phyloP scores from a whole-genome alignment of 371 early-diverging fungal species.

The Saksenaea vasiformis region DNA sequence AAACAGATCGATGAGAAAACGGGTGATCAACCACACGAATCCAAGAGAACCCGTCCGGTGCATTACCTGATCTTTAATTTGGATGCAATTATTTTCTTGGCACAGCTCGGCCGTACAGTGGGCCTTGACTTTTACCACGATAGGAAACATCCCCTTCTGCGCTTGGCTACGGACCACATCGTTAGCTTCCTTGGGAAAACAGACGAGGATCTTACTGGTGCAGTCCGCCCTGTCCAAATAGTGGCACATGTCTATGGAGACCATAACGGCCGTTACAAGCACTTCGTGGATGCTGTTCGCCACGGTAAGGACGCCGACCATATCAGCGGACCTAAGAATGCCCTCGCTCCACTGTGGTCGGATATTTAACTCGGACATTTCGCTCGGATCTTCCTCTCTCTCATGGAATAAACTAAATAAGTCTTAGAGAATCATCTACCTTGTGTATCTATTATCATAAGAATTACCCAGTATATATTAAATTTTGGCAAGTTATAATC shows the following conservation, averaged over 20 bases:
- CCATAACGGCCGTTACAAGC: conserved; percentile 11
- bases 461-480: too few species aligned
- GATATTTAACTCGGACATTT: too few species aligned
- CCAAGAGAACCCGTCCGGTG: conserved; percentile 31
- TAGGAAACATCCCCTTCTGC: conserved; percentile 10
- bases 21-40: conserved; percentile 45
- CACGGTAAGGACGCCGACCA: conserved; percentile 23
- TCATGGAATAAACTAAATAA: too few species aligned
- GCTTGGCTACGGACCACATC: conserved; percentile 28
- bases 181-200: conserved; percentile 8
- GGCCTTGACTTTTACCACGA: conserved; percentile 15
- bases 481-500: too few species aligned
- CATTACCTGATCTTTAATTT: conserved; percentile 49
- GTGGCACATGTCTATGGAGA: conserved; percentile 9
- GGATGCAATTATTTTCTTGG: conserved; percentile 33
- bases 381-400: too few species aligned
- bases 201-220: conserved; percentile 33
- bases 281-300: conserved; percentile 20
- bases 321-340: conserved; percentile 34
- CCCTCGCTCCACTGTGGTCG: conserved; percentile 28
- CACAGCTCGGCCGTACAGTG: conserved; percentile 15
- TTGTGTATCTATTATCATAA: too few species aligned
- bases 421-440: too few species aligned
- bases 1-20: conserved; percentile 29
- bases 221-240: conserved; percentile 29